Evolutionary conservation across 176 grass and related monocot genomes (phyloP).

Genomic region (Avena insularis): DNA sequence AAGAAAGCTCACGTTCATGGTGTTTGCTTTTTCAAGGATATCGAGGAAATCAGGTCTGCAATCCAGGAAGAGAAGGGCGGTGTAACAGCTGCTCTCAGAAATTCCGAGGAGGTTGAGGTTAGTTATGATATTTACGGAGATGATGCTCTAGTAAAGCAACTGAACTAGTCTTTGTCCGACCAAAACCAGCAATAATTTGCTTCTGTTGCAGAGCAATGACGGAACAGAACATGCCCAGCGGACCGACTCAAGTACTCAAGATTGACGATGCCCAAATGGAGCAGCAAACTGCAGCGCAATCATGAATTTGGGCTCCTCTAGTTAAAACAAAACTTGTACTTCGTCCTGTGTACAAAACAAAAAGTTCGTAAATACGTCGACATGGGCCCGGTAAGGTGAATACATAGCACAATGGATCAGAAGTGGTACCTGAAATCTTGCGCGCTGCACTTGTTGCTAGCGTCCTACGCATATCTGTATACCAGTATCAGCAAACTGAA

Average conservation of each 20-base stretch:
- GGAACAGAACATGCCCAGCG: background rate
- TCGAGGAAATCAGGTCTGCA: slow-evolving; percentile 51
- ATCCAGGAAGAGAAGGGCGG: slow-evolving; percentile 49
- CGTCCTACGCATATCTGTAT: slow-evolving; percentile 5
- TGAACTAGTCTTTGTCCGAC: background rate
- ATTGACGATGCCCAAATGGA: slow-evolving; percentile 17
- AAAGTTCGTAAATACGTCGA: background rate
- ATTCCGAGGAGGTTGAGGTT: slow-evolving; percentile 48
- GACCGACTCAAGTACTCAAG: background rate
- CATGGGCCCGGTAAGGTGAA: background rate
- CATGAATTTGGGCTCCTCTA: slow-evolving; percentile 8
- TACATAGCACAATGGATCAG: background rate
- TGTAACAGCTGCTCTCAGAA: slow-evolving; percentile 21
- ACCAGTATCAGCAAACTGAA: slow-evolving; percentile 31
- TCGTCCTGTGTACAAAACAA: too few relatives aligned
- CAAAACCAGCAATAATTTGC: background rate
- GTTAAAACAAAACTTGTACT: background rate
- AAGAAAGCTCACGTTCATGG: background rate
- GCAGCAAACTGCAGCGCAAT: slow-evolving; percentile 8
- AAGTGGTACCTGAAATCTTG: background rate
- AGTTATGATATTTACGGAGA: too few relatives aligned
- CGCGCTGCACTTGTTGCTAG: background rate
- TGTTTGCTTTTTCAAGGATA: slow-evolving; percentile 53
- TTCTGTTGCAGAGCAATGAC: slow-evolving; percentile 34
- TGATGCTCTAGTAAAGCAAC: background rate